phyloP scores from a whole-genome alignment of 352 stramenopile species.

The Globisporangium nagaii region DNA sequence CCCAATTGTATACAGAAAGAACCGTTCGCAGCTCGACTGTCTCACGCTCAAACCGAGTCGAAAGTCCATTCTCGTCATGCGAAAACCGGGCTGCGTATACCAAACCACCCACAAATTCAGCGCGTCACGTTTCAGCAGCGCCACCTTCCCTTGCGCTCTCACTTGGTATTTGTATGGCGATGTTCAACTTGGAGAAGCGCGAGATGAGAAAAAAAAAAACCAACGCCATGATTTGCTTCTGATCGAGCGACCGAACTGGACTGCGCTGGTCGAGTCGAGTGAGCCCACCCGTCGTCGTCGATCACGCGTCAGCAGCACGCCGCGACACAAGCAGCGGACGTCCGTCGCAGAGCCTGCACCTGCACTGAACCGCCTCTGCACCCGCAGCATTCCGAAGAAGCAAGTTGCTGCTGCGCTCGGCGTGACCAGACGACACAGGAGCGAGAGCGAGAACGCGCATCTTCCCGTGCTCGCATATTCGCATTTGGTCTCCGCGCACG shows the following conservation, averaged over 20 bases:
- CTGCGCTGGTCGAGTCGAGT: background rate
- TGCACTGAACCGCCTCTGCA: background rate
- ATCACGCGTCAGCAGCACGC: too few relatives aligned
- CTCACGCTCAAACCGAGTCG: too few relatives aligned
- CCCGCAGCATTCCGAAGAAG: too few relatives aligned
- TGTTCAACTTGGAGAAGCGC: constrained; percentile 4
- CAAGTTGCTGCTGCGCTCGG: constrained; percentile 4
- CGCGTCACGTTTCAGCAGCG: too few relatives aligned
- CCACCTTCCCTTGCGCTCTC: too few relatives aligned
- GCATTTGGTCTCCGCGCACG: background rate
- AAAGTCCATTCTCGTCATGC: too few relatives aligned
- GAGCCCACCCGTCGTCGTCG: too few relatives aligned
- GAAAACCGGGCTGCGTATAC: too few relatives aligned
- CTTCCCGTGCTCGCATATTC: background rate
- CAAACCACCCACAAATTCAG: too few relatives aligned
- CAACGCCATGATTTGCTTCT: background rate
- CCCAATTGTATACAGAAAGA: too few relatives aligned
- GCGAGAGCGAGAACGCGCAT: background rate
- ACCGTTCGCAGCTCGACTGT: too few relatives aligned
- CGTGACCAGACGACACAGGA: background rate
- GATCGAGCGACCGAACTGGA: background rate
- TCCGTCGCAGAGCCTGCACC: background rate
- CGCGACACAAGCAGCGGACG: background rate
- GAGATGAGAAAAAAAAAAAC: background rate
- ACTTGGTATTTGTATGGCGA: constrained; percentile 11